Evolutionary conservation across 2,329 filamentous ascomycete species (phyloP).

Genomic region (Dothideomycetes sp.): DNA sequence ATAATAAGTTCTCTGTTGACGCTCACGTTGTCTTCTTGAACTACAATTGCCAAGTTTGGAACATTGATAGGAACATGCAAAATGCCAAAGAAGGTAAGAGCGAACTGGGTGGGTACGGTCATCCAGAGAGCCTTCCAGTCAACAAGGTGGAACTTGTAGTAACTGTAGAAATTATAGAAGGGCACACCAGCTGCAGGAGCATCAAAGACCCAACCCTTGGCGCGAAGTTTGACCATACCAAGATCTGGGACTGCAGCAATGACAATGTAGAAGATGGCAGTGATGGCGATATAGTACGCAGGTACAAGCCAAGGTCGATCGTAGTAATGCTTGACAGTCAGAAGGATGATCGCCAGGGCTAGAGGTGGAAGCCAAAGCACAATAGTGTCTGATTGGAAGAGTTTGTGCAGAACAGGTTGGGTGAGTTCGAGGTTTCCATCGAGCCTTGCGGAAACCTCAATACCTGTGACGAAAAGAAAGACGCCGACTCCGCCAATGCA

Average conservation of each 20-base stretch:
- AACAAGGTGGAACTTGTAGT: slow-evolving; percentile 60
- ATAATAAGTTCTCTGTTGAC: slow-evolving; percentile 86
- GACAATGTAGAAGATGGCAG: slow-evolving; percentile 67
- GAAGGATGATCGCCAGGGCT: slow-evolving; percentile 63
- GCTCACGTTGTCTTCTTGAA: slow-evolving; percentile 84
- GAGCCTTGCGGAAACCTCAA: slow-evolving; percentile 85
- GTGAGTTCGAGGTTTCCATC: slow-evolving; percentile 80
- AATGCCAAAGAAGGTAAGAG: slow-evolving; percentile 92
- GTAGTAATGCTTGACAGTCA: slow-evolving; percentile 65
- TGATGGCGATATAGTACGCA: slow-evolving; percentile 72
- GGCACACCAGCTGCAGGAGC: slow-evolving; percentile 76
- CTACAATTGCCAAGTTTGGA: slow-evolving; percentile 80
- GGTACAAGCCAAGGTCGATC: slow-evolving; percentile 80
- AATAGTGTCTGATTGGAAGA: slow-evolving; percentile 65
- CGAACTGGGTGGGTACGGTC: slow-evolving; percentile 89
- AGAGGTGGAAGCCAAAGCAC: slow-evolving; percentile 78
- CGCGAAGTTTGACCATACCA: slow-evolving; percentile 56
- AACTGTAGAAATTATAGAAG: slow-evolving; percentile 96
- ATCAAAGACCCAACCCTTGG: slow-evolving; percentile 82
- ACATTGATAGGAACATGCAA: slow-evolving; percentile 98
- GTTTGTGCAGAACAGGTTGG: slow-evolving; percentile 61
- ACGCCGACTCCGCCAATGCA: slow-evolving; percentile 96
- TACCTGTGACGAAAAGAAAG: slow-evolving; percentile 83
- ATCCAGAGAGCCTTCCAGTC: slow-evolving; percentile 76
- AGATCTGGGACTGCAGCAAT: slow-evolving; percentile 61